phyloP scores from a whole-genome alignment of 106 monocot species.

The Dioscorea dumetorum region DNA sequence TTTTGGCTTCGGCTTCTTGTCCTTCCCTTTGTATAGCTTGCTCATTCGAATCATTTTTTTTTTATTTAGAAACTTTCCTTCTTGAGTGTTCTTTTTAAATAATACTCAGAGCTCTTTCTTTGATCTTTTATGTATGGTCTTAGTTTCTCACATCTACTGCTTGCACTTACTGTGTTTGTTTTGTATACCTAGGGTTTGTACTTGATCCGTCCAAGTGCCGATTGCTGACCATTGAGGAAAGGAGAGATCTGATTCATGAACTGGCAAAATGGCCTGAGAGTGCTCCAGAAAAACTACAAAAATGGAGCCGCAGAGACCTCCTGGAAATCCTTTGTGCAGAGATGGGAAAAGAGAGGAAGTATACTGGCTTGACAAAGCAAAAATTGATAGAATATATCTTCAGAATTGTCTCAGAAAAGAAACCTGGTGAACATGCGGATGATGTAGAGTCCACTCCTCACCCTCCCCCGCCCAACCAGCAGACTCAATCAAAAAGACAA shows the following conservation, averaged over 20 bases:
- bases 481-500: conserved; percentile 18
- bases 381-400: conserved; percentile 74
- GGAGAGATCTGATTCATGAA: conserved; percentile 56
- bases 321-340: conserved; percentile 82
- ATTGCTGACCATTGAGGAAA: conserved; percentile 50
- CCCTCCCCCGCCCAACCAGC: conserved; percentile 4
- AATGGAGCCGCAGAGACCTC: conserved; percentile 88
- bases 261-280: conserved; percentile 49
- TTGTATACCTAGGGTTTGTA: conserved; percentile 30
- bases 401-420: conserved; percentile 52
- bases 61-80: neutral
- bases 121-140: neutral
- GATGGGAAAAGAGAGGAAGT: conserved; percentile 86
- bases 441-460: conserved; percentile 15
- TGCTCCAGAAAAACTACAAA: conserved; percentile 60
- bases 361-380: conserved; percentile 77
- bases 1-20: neutral
- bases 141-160: too few relatives aligned
- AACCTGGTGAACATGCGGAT: conserved; percentile 23
- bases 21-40: neutral
- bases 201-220: conserved; percentile 66
- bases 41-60: neutral
- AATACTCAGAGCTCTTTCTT: neutral
- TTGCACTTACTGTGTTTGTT: neutral
- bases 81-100: neutral